phyloP scores from a whole-genome alignment of 2,329 filamentous ascomycete species.

The Escovopsis sp. region DNA sequence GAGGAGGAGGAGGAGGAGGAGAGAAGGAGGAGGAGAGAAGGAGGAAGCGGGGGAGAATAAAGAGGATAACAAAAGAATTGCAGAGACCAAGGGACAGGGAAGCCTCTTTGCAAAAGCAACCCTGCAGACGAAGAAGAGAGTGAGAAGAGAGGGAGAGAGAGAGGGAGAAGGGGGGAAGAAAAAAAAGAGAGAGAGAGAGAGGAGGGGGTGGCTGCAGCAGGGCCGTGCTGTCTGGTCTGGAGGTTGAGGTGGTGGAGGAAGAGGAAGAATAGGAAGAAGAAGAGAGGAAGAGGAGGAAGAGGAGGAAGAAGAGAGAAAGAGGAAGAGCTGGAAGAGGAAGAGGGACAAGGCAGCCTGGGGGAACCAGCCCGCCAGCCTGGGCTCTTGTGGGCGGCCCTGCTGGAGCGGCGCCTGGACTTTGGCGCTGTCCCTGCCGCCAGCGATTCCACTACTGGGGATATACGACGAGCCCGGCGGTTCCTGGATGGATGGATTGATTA shows the following conservation, averaged over 20 bases:
- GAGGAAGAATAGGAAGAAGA: slow-evolving; percentile 11
- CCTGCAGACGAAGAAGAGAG: no score
- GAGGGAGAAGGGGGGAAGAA: slow-evolving; percentile 11
- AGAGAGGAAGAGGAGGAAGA: slow-evolving; percentile 5
- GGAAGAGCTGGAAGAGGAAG: slow-evolving; percentile 6
- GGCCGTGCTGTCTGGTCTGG: slow-evolving; percentile 20
- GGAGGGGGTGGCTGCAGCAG: slow-evolving; percentile 29
- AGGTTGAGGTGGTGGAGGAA: slow-evolving; percentile 6
- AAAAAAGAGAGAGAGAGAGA: slow-evolving; percentile 16
- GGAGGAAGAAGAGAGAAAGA: slow-evolving; percentile 6
- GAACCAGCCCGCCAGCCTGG: no score
- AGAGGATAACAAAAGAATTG: slow-evolving; percentile 6
- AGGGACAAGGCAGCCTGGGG: neutral
- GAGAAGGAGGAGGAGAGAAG: slow-evolving; percentile 20
- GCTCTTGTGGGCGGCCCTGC: neutral
- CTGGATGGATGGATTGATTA: no score
- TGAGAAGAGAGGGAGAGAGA: slow-evolving; percentile 16
- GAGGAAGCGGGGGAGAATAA: slow-evolving; percentile 13
- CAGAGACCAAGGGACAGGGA: slow-evolving; percentile 5
- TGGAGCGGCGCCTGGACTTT: no score
- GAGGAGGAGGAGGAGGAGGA: slow-evolving; percentile 11
- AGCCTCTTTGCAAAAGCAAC: no score
- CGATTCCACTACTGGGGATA: neutral
- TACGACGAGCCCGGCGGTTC: neutral
- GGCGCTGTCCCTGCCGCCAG: slow-evolving; percentile 1